Evolutionary conservation across 1,139 yeast species (phyloP), one percentile per base, ranked within the genome.

Genomic region (Yamadazyma triangularis): DNA sequence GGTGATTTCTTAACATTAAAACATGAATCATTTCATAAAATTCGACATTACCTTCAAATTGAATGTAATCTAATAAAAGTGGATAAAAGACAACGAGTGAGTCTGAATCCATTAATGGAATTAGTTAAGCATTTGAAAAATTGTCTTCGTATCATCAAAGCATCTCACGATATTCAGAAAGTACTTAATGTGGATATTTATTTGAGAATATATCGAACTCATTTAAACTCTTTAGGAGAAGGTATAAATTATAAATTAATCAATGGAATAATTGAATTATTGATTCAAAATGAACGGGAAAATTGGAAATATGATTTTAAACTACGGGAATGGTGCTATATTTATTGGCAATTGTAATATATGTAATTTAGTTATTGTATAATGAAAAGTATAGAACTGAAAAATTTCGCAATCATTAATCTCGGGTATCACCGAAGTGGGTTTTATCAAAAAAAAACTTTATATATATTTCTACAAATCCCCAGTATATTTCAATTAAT

Each of bases 1-100:
- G 26, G 21, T 3, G 39, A 39, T 8, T 38, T 38, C 24, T 13
- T 33, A 4, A 30, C 39, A 2, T 35, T 40, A 1, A 45, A 41
- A 19, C 39, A 48, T 11, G 34, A 45, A 11, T 27, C 56, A 3
- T 66, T 68, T 35, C 70, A 65, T 33, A 35, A 44, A 7, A 46
- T 60, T 8, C 41, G 68, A 27, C 67, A 60, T 35, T 35, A 39
- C 13, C 35, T 67, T 13, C 60, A 54, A 27, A 32, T 33, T 4
- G 30, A 46, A 2, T 38, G 38, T 20, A 45, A 48, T 15, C 35
- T 60, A 7, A 52, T 60, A 11, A 30, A 34, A 7, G 53, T 55
- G 4, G 47, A 54, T n/a, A 54, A 43, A 27, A 32, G 48, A 2
- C 61, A 56, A 34, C 36, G 29, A 4, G 58, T 59, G 2, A 31